Evolutionary conservation across 2,329 filamentous ascomycete species (phyloP), one percentile per base, ranked within the genome.

Genomic region (Diaporthe sp.): DNA sequence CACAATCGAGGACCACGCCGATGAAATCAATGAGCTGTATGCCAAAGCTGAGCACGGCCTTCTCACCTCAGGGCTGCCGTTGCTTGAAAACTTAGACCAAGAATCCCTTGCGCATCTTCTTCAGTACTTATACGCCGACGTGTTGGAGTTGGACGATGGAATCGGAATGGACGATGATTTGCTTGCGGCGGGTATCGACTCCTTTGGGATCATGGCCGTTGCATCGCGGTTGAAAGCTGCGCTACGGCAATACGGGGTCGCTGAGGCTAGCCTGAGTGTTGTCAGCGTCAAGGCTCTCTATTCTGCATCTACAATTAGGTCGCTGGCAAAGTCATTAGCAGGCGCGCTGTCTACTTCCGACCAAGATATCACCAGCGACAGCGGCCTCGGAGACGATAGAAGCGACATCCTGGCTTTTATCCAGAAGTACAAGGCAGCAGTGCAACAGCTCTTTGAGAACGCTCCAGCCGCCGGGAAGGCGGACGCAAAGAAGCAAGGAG

Each of bases 381-480:
- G 25, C 19, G 53, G 28, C 17, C 28, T 31, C 9, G 22, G 15
- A 13, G n/a, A 68, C 3, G 25, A 19, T 5, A 19, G 17, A n/a
- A 25, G 10, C 19, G 62, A 68, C 62, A 22, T 68, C 10, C 6
- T 68, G 25, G 25, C 42, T 12, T 44, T 71, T 22, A n/a, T 84
- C 3, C 77, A 70, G 3, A 75, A 62, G 28, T 71, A 75, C 22
- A 15, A 39, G 62, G 28, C 62, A 68, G 62, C 42, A 25, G 25
- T 34, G 34, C 62, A 51, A 22, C 25, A 51, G 15, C 62, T 68
- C 25, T 10, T 68, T 10, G 17, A 39, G 42, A 19, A 22, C 1
- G 4, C 7, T 31, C 7, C 62, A 28, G 42, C 42, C 42, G 39
- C 22, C 17, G 31, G 17, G 25, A 3, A 31, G 28, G 28, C 4